Percentiles rank a stretch among this genome's conserved stretches.
Conservation (phyloP, 78 protist genomes). For the Capsaspora owczarzaki region DNA sequence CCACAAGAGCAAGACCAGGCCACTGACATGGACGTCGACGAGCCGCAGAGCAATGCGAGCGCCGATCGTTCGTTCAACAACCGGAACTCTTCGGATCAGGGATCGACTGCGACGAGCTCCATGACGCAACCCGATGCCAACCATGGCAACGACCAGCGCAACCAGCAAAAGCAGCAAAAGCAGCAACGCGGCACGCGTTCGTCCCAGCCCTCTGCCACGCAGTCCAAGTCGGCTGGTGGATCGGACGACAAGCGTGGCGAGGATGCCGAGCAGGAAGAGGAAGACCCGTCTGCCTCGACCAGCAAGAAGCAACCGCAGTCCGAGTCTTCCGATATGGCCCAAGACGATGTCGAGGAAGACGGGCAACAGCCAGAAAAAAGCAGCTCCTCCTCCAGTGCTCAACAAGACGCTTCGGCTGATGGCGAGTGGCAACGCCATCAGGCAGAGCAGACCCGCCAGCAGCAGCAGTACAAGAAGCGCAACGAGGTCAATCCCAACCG, state of each 20-base stretch:
- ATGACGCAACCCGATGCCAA: too few relatives aligned
- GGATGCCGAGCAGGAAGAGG: conserved; percentile 14
- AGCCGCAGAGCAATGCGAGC: conserved; percentile 9
- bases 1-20: not conserved
- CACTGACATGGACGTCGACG: conserved; percentile 27
- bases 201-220: too few relatives aligned
- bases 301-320: too few relatives aligned
- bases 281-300: too few relatives aligned
- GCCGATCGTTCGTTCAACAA: not conserved
- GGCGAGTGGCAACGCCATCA: not conserved
- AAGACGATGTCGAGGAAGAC: too few relatives aligned
- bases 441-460: not conserved
- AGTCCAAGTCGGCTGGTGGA: too few relatives aligned
- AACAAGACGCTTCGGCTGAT: too few relatives aligned
- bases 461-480: not conserved
- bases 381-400: too few relatives aligned
- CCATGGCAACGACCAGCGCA: not conserved
- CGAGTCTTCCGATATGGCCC: too few relatives aligned
- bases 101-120: conserved; percentile 25
- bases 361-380: too few relatives aligned
- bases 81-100: conserved; percentile 19
- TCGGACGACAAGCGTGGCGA: conserved; percentile 5
- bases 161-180: conserved; percentile 13
- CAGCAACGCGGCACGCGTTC: not conserved
- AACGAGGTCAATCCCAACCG: conserved; percentile 56